phyloP scores from a whole-genome alignment of 768 basidiomycete genomes.

The Leccinellum luteum region DNA sequence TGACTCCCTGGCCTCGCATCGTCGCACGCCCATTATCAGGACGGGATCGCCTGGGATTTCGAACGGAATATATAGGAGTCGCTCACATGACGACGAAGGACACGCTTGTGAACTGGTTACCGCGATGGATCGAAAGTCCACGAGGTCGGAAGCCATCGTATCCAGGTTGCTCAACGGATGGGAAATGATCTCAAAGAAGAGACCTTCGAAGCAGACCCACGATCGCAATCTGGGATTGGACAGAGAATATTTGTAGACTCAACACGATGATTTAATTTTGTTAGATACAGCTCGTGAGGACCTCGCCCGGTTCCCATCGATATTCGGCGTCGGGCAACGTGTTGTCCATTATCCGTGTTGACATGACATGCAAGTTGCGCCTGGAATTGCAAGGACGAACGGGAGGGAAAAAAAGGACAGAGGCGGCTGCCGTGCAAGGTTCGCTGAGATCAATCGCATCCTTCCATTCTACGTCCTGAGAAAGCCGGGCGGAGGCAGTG shows the following conservation, averaged over 20 bases:
- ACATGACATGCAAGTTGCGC: background rate
- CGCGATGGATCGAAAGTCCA: background rate
- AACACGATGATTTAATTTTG: conserved; percentile 1
- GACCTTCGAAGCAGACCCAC: conserved; percentile 1
- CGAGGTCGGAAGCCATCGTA: background rate
- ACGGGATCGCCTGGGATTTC: background rate
- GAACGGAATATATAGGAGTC: background rate
- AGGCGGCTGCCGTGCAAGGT: background rate
- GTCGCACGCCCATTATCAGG: conserved; percentile 5
- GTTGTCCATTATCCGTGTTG: background rate
- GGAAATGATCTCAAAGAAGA: conserved; percentile 4
- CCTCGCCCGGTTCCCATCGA: conserved; percentile 8
- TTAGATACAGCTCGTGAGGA: background rate
- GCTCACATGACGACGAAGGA: background rate
- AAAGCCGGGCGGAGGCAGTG: background rate
- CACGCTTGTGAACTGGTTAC: background rate
- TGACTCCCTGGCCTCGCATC: background rate
- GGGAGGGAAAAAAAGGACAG: background rate
- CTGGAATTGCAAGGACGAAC: background rate
- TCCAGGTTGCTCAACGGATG: conserved; percentile 5
- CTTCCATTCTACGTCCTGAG: conserved; percentile 15
- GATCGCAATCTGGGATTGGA: conserved; percentile 12
- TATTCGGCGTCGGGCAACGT: conserved; percentile 7
- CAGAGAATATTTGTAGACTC: background rate
- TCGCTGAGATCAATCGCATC: conserved; percentile 7